These are phyloP conservation scores for Mychonastes homosphaera DNA, from an alignment of 139 green algal species.

Conservation along the genomic window DNA sequence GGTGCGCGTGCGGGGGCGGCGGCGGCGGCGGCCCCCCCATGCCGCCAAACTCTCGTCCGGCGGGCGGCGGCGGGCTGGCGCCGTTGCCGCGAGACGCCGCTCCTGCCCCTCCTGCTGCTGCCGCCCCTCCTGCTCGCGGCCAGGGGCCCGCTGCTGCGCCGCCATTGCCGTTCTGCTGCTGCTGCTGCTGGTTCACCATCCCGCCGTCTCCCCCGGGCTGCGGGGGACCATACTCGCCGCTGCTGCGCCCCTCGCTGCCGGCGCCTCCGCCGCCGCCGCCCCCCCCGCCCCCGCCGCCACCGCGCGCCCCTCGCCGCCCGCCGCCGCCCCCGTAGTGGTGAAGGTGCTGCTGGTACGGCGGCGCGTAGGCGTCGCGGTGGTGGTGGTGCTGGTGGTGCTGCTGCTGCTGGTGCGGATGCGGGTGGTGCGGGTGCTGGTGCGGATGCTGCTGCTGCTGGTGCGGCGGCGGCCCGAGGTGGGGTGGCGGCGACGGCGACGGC, in stretches of 20 bases:
- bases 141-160: slow-evolving; percentile 80
- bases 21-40: too few relatives aligned
- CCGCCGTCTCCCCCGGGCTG: slow-evolving; percentile 49
- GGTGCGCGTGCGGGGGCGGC: not conserved
- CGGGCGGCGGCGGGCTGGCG: slow-evolving; percentile 1
- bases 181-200: slow-evolving; percentile 65
- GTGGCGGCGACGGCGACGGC: too few relatives aligned
- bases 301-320: not conserved
- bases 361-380: too few relatives aligned
- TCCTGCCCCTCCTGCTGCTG: slow-evolving; percentile 51
- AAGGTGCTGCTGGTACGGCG: not conserved
- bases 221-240: slow-evolving; percentile 61
- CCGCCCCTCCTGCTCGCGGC: slow-evolving; percentile 31
- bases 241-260: slow-evolving; percentile 43
- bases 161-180: slow-evolving; percentile 73
- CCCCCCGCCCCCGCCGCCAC: not conserved
- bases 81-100: slow-evolving; percentile 11
- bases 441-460: too few relatives aligned
- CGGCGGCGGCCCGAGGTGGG: too few relatives aligned
- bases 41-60: too few relatives aligned
- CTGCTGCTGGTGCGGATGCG: not conserved
- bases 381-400: not conserved
- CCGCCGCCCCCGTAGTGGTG: not conserved
- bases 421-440: too few relatives aligned
- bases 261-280: not conserved